Conservation (phyloP, 441 rosid species). For the Arabidopsis hybrid region DNA sequence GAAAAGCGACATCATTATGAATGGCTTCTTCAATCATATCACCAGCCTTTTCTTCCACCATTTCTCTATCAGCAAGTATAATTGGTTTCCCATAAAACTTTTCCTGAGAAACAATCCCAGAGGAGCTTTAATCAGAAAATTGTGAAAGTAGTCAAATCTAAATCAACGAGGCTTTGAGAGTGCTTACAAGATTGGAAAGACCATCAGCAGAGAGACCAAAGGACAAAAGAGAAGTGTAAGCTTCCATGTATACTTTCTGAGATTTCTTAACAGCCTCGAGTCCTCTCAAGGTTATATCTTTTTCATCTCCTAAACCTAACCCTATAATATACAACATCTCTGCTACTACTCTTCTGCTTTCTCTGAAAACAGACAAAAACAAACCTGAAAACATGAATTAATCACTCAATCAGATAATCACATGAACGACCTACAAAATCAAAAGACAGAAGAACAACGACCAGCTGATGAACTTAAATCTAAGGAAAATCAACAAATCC, state of each 20-base stretch:
- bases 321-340: slow-evolving; percentile 85
- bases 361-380: neutral
- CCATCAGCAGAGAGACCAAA: slow-evolving; percentile 85
- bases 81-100: slow-evolving; percentile 71
- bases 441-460: neutral
- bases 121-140: neutral
- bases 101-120: slow-evolving; percentile 52
- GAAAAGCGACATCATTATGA: slow-evolving; percentile 68
- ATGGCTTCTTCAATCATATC: slow-evolving; percentile 63
- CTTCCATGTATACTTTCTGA: slow-evolving; percentile 86
- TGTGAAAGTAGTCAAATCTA: neutral
- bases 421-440: neutral
- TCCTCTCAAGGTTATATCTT: slow-evolving; percentile 82
- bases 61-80: slow-evolving; percentile 86
- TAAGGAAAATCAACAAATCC: slow-evolving; percentile 1
- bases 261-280: slow-evolving; percentile 80
- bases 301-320: slow-evolving; percentile 88
- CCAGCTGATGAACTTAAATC: slow-evolving; percentile 7
- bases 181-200: slow-evolving; percentile 69
- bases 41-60: slow-evolving; percentile 90
- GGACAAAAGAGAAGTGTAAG: slow-evolving; percentile 93
- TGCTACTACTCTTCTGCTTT: slow-evolving; percentile 37
- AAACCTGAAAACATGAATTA: slow-evolving; percentile 4
- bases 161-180: neutral
- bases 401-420: slow-evolving; percentile 4